phyloP scores from a whole-genome alignment of 2,329 filamentous ascomycete species.

The Monilinia fructicola region DNA sequence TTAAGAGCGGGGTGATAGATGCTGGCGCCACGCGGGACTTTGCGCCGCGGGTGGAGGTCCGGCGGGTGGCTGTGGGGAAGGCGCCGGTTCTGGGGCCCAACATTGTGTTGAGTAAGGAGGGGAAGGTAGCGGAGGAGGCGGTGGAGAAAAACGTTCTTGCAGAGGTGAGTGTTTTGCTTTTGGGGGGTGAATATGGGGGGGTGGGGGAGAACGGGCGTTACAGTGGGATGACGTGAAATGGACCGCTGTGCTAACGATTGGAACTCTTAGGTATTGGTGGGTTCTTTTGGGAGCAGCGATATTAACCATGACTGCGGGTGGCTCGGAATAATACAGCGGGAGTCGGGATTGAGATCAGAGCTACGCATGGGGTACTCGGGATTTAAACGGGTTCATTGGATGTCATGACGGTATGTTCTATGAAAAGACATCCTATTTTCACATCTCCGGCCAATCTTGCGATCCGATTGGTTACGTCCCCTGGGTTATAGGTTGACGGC shows the following conservation, averaged over 20 bases:
- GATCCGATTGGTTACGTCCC: too few relatives aligned
- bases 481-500: neutral
- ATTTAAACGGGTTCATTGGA: neutral
- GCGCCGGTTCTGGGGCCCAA: slow-evolving; percentile 63
- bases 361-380: neutral
- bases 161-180: slow-evolving; percentile 55
- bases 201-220: too few relatives aligned
- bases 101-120: slow-evolving; percentile 59
- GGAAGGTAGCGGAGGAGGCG: slow-evolving; percentile 55
- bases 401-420: neutral
- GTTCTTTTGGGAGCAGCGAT: slow-evolving; percentile 54
- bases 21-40: slow-evolving; percentile 65
- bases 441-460: too few relatives aligned
- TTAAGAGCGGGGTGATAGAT: slow-evolving; percentile 59
- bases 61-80: slow-evolving; percentile 50
- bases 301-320: slow-evolving; percentile 53
- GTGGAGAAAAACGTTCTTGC: slow-evolving; percentile 64
- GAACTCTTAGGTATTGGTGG: slow-evolving; percentile 58
- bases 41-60: slow-evolving; percentile 57
- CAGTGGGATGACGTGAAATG: neutral
- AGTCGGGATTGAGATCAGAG: neutral
- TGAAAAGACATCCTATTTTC: neutral
- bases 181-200: too few relatives aligned
- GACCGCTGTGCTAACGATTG: neutral
- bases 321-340: slow-evolving; percentile 44